Evolutionary conservation across 176 grass and related monocot genomes (phyloP).

Genomic region (Otatea glauca): DNA sequence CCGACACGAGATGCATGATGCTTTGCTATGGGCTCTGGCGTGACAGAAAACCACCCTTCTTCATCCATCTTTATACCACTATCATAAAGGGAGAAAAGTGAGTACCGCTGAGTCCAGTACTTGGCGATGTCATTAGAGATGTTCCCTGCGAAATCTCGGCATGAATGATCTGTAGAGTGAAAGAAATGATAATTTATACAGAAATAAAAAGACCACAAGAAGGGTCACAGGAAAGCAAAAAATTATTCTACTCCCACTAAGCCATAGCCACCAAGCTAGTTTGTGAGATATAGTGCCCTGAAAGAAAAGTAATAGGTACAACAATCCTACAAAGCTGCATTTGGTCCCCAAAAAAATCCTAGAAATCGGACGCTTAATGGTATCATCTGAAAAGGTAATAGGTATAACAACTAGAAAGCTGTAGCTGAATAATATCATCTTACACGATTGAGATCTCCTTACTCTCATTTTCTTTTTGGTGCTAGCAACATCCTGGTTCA

Average conservation of each 20-base stretch:
- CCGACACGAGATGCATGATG: constrained; percentile 85
- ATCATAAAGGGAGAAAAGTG: constrained; percentile 90
- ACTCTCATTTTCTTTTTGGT: constrained; percentile 77
- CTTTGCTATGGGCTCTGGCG: constrained; percentile 83
- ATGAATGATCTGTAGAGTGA: constrained; percentile 49
- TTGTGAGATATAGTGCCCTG: background rate
- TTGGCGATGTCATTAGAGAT: constrained; percentile 64
- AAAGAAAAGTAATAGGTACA: constrained; percentile 20
- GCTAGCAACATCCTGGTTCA: constrained; percentile 37
- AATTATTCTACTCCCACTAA: background rate
- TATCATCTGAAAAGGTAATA: constrained; percentile 40
- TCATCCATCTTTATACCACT: constrained; percentile 92
- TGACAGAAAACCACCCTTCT: constrained; percentile 99
- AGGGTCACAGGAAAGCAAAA: background rate
- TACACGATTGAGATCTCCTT: constrained; percentile 75
- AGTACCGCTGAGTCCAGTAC: constrained; percentile 91
- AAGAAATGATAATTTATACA: constrained; percentile 34
- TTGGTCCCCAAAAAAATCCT: background rate
- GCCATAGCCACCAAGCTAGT: constrained; percentile 1
- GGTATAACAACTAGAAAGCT: constrained; percentile 37
- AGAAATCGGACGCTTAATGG: constrained; percentile 20
- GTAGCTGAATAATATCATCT: constrained; percentile 55
- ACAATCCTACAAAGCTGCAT: constrained; percentile 23
- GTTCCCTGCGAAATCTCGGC: constrained; percentile 42
- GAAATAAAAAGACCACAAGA: constrained; percentile 25